Evolutionary conservation across 495 filamentous ascomycete genomes (phyloP), one percentile per base, ranked within the genome.

Genomic region (Ascobolus immersus): DNA sequence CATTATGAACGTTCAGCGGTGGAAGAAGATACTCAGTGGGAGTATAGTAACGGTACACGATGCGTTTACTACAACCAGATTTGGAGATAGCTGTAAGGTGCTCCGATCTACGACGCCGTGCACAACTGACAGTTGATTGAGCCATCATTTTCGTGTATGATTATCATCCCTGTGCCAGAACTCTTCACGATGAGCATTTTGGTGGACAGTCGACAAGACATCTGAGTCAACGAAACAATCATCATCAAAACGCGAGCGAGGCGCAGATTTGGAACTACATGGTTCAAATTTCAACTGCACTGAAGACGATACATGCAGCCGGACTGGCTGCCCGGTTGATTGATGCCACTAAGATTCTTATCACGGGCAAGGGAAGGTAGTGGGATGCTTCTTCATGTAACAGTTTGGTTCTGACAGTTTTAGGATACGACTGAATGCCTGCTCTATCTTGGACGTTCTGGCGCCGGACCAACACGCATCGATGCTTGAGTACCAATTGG

Each of bases 161-260:
- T 50, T 96, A 84, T 47, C 77, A 89, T 46, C 89, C 86, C 1
- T 56, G 80, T 15, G 75, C 84, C 17, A 89, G 86, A 53, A 91
- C 86, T 2, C 60, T 96, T 10, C 68, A 70, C 21, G 84, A 94
- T 45, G 67, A 78, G 38, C 72, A 92, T 41, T 69, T 90, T 40
- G 62, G n/a, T n/a, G n/a, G 65, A 23, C 50, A 55, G 11, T 62
- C 58, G 31, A 57, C 59, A 35, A 56, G 66, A 40, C 69, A 61
- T 41, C 51, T 54, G 35, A 55, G 61, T 27, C 37, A 53, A 52
- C 38, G 55, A 44, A 32, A 52, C 49, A n/a, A n/a, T n/a, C n/a
- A n/a, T n/a, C n/a, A n/a, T 28, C 51, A 40, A 41, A 55, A 42
- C 11, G 40, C 40, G 54, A 52, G 21, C 49, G 52, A 20, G 56